Base-by-base conservation (phyloP, 2,329 filamentous ascomycete species). In the Arthrobotrys sinensis region DNA sequence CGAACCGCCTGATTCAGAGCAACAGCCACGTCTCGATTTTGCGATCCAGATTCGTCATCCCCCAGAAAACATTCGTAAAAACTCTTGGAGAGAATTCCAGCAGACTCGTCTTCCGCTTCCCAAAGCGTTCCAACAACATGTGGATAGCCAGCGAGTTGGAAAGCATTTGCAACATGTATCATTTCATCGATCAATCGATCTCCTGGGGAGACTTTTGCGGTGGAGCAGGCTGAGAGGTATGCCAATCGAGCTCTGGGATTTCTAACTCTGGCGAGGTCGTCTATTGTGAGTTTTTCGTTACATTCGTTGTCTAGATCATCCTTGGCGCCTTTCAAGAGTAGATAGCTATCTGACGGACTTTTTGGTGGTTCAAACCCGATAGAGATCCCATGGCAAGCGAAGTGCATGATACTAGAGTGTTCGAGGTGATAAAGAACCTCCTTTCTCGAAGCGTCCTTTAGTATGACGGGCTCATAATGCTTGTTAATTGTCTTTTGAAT, bases 91-190 rank as follows among this genome's bases (percentile, higher is more conserved):
- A 52, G 8, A n/a, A 28, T 52, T 16, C 6, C 6, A 2, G 48
- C 88, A 88, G 83, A 83, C 85, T 28, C 88, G 16, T 40, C 14
- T 12, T 40, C 32, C 3, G 82, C 70, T 28, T 80, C 71, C 84
- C 83, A 85, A 43, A 85, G 67, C 8, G 81, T 82, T 4, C 82
- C 55, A 19, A 62, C 55, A 11, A 62, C 55, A 10, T 62, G 55
- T 16, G 32, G 55, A n/a, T 43, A 62, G 4, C 55, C 55, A n/a
- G 36, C 36, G n/a, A 62, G 36, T 19, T 62, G 55, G 34, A 62
- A 62, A 6, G 55, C 32, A 19, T 62, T 62, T 19, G 55, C 55
- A 4, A 62, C 19, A 28, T 62, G 32, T 62, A 62, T 62, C 32
- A 11, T 62, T 40, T 62, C 55, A 16, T 52, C 48, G 16, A n/a